phyloP scores from a whole-genome alignment of 2,329 filamentous ascomycete genomes.

The Volutella citrinella region DNA sequence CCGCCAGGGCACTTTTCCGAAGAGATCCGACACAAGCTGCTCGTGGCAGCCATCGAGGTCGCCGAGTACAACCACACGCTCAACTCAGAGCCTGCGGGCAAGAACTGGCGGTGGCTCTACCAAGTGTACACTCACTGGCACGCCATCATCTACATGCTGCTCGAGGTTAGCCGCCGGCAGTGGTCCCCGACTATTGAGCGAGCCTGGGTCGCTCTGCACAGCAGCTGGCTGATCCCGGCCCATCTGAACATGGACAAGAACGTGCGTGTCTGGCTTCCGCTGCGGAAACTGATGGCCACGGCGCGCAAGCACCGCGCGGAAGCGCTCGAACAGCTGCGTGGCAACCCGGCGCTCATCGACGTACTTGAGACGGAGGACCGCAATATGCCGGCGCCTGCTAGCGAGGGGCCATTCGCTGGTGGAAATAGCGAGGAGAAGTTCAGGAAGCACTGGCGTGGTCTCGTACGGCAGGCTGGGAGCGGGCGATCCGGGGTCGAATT shows the following conservation, averaged over 20 bases:
- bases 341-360: constrained; percentile 21
- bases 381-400: constrained; percentile 23
- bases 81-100: constrained; percentile 46
- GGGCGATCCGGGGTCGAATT: fast-evolving
- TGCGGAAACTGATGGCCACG: constrained; percentile 37
- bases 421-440: constrained; percentile 4
- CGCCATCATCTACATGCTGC: constrained; percentile 53
- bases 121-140: constrained; percentile 60
- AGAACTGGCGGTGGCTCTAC: constrained; percentile 57
- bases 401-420: constrained; percentile 21
- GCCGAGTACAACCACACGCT: constrained; percentile 55
- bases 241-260: constrained; percentile 25
- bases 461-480: constrained; percentile 6
- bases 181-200: constrained; percentile 46
- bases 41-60: constrained; percentile 51
- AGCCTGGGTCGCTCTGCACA: constrained; percentile 47
- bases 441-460: constrained; percentile 12
- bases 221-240: constrained; percentile 35
- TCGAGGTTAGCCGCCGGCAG: constrained; percentile 45
- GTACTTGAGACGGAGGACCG: constrained; percentile 29
- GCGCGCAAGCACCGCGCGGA: constrained; percentile 34
- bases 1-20: constrained; percentile 34
- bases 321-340: constrained; percentile 33
- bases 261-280: constrained; percentile 38
- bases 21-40: constrained; percentile 41